Base-by-base conservation (phyloP, 352 stramenopile species). In the Phytophthora nicotianae region DNA sequence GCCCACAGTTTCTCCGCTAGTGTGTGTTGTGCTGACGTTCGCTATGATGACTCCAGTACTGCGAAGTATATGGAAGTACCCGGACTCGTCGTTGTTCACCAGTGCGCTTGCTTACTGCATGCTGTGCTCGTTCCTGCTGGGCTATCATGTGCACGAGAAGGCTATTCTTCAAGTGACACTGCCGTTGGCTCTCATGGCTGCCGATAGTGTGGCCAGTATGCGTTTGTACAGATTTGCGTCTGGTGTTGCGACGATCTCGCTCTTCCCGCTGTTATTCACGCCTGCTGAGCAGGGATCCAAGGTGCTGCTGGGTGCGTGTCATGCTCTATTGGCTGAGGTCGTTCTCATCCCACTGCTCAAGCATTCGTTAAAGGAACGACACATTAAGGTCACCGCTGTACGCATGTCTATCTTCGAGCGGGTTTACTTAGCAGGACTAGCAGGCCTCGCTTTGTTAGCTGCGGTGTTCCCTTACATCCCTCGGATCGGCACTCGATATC, bases 111-210 rank as follows among this genome's bases (percentile, higher is more conserved):
- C 88, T 13, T 98, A 97, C 65, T 97, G 81, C 65, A 97, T 96
- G 71, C 78, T 98, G 42, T 97, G 87, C 58, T 88, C 91, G 9
- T 99, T 99, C 80, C 89, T 99, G 72, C 67, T 99, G 20, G 96
- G 96, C 19, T 99, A 98, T 68, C 97, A 99, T 77, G 97, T 99
- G n/a, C 97, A 99, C 67, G 97, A 99, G 83, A 99, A 99, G 75
- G 97, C 97, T 8, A 98, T 99, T 46, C 79, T 99, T 7, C 84
- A 93, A 46, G 86, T 92, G n/a, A 82, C 79, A 17, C 59, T 95
- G 7, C 86, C 86, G 0, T 62, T 95, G 19, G 84, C 71, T 2
- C 70, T 96, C 26, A 74, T 95, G 59, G 74, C 83, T 19, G 73
- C 77, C 45, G 81, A 95, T 45, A 91, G 81, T 66, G 86, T 90